These are phyloP conservation scores for Stropharia rugosoannulata DNA, from an alignment of 768 basidiomycete species.

Conservation along the genomic window DNA sequence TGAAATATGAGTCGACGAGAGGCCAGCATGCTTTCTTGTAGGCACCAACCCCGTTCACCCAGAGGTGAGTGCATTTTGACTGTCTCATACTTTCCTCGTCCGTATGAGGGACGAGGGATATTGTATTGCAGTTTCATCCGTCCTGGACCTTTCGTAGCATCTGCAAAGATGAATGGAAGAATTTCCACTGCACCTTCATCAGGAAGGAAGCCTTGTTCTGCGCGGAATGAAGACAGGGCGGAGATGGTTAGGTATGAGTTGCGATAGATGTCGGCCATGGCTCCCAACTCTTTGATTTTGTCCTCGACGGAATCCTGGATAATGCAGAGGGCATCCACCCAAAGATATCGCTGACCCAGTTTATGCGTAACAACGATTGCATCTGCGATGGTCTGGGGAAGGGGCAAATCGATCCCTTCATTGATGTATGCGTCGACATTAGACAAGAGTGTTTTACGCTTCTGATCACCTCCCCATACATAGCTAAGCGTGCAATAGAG, in stretches of 20 bases:
- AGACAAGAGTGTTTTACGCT: neutral
- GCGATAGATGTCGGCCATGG: neutral
- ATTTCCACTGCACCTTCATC: neutral
- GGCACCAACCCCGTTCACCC: slow-evolving; percentile 7
- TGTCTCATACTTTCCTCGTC: neutral
- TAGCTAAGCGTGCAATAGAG: slow-evolving; percentile 5
- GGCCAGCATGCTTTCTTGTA: slow-evolving; percentile 9
- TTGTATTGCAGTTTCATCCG: neutral
- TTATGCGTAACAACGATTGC: neutral
- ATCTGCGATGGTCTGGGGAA: slow-evolving; percentile 4
- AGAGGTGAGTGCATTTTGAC: slow-evolving; percentile 1
- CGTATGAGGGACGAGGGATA: neutral
- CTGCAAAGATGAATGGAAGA: slow-evolving; percentile 1
- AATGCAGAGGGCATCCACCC: slow-evolving; percentile 6
- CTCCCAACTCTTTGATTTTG: neutral
- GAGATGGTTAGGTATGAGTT: slow-evolving; percentile 5
- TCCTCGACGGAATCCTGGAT: slow-evolving; percentile 3
- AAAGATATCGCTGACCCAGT: neutral
- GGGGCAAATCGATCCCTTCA: slow-evolving; percentile 1
- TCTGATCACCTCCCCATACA: slow-evolving; percentile 1
- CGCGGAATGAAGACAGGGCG: neutral
- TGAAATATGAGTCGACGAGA: slow-evolving; percentile 5
- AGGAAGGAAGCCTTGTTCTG: slow-evolving; percentile 4
- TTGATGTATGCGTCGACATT: neutral
- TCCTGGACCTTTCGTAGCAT: neutral